Evolutionary conservation across 345 rosid species (phyloP).

Genomic region (Corchorus capsularis): DNA sequence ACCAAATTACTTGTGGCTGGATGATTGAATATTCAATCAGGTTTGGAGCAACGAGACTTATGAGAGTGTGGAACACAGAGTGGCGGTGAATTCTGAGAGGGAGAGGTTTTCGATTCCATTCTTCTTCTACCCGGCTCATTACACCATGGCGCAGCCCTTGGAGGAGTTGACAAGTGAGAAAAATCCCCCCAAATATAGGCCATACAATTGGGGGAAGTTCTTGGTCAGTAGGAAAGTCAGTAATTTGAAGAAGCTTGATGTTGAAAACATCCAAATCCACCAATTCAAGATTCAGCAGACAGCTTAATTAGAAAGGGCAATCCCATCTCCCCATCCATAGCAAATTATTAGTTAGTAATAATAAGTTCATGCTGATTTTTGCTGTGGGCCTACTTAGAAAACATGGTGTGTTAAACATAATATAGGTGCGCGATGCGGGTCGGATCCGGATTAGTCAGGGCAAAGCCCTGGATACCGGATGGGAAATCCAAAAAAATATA

Average conservation of each 20-base stretch:
- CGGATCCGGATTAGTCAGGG: too few relatives aligned
- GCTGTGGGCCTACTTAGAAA: too few relatives aligned
- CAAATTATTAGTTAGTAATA: background rate
- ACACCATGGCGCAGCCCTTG: constrained; percentile 54
- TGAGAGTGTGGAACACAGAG: constrained; percentile 77
- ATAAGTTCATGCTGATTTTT: background rate
- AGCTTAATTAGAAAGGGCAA: background rate
- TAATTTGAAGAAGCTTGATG: constrained; percentile 57
- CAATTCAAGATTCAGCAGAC: constrained; percentile 42
- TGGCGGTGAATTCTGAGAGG: constrained; percentile 54
- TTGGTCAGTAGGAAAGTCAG: constrained; percentile 53
- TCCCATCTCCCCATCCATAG: background rate
- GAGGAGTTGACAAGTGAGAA: constrained; percentile 42
- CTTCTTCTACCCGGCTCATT: constrained; percentile 58
- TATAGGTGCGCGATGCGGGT: too few relatives aligned
- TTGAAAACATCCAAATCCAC: constrained; percentile 60
- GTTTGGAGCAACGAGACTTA: constrained; percentile 74
- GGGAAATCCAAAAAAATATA: too few relatives aligned
- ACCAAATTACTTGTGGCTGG: too few relatives aligned
- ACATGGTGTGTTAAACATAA: too few relatives aligned
- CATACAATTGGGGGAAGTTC: constrained; percentile 20
- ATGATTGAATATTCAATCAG: constrained; percentile 26
- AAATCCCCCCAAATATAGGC: too few relatives aligned
- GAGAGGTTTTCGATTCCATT: constrained; percentile 66
- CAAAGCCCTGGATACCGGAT: too few relatives aligned